Conservation (phyloP, 2,329 filamentous ascomycete genomes). For the Colletotrichum noveboracense region DNA sequence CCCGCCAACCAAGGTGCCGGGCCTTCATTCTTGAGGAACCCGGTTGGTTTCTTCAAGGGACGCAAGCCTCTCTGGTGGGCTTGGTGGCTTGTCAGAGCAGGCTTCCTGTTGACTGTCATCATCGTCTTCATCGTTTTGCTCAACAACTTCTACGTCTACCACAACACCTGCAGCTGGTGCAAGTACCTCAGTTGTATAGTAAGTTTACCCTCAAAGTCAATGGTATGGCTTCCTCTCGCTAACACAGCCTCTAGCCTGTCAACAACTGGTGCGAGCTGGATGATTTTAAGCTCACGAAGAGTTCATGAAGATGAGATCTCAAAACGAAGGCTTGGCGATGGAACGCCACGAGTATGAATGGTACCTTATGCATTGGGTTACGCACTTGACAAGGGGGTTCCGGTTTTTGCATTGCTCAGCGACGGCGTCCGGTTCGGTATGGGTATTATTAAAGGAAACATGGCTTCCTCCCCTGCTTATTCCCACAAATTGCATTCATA, state of each 20-base stretch:
- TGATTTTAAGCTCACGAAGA: conserved; percentile 23
- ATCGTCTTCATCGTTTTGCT: conserved; percentile 86
- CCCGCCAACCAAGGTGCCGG: conserved; percentile 46
- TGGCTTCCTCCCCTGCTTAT: neutral
- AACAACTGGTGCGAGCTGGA: conserved; percentile 71
- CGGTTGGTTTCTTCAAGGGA: conserved; percentile 85
- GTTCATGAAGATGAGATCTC: neutral
- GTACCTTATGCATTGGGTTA: neutral
- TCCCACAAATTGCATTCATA: neutral
- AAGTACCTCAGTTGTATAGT: conserved; percentile 94
- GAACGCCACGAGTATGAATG: neutral
- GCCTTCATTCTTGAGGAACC: conserved; percentile 64
- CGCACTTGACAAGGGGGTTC: neutral
- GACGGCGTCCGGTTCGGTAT: conserved; percentile 24
- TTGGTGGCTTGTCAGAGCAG: conserved; percentile 91
- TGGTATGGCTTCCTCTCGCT: conserved; percentile 18
- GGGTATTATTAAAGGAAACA: conserved; percentile 4
- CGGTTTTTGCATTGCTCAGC: conserved; percentile 24
- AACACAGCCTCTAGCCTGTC: conserved; percentile 53
- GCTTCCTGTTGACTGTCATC: conserved; percentile 78
- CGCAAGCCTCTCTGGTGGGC: conserved; percentile 95
- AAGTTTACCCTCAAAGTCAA: conserved; percentile 47
- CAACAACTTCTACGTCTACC: conserved; percentile 87
- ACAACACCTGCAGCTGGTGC: conserved; percentile 85
- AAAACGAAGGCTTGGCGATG: neutral